phyloP scores from a whole-genome alignment of 1,284 basidiomycete genomes.

The Ustilago shanxiensis region DNA sequence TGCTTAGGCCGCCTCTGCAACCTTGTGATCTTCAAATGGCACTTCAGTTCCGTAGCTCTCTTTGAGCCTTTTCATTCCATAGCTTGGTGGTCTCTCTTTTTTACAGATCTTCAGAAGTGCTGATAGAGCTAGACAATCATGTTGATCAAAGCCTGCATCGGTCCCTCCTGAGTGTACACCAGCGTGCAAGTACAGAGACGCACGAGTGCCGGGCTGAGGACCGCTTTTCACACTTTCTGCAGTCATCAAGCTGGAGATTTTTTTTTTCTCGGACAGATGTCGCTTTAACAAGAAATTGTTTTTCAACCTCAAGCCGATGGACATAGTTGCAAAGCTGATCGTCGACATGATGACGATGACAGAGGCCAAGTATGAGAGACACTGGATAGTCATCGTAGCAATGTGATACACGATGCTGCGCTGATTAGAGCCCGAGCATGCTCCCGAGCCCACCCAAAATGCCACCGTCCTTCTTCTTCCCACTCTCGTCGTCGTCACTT shows the following conservation, averaged over 20 bases:
- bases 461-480: slow-evolving; percentile 15
- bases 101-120: too few species aligned
- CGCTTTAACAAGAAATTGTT: background rate
- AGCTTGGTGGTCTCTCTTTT: too few species aligned
- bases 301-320: background rate
- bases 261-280: background rate
- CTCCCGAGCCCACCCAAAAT: slow-evolving; percentile 10
- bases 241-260: too few species aligned
- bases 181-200: too few species aligned
- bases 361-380: background rate
- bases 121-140: too few species aligned
- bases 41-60: too few species aligned
- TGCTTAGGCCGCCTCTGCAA: background rate
- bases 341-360: background rate
- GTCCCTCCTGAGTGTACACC: too few species aligned
- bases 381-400: background rate
- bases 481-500: background rate
- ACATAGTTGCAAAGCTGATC: too few species aligned
- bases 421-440: slow-evolving; percentile 8
- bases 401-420: background rate
- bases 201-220: too few species aligned
- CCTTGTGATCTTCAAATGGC: too few species aligned
- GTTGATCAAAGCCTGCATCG: too few species aligned
- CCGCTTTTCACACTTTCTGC: background rate
- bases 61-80: too few species aligned